Evolutionary conservation across 805 yeast species (phyloP).

Genomic region (Diddensiella santjacobensis): DNA sequence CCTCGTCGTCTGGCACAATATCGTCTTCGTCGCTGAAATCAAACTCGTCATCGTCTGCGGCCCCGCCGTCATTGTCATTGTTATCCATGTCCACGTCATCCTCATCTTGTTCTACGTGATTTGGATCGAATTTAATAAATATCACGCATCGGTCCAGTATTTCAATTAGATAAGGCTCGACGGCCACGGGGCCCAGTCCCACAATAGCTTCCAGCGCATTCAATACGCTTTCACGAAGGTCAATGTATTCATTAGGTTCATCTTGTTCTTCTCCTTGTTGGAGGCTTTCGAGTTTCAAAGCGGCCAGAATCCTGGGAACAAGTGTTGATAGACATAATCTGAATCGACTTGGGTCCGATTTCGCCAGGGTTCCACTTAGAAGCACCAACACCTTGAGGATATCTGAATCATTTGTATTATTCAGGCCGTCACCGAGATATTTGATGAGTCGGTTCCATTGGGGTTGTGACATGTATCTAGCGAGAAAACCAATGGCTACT

Average conservation of each 20-base stretch:
- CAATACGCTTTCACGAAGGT: constrained; percentile 49
- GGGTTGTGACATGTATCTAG: constrained; percentile 29
- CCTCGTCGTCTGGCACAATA: constrained; percentile 43
- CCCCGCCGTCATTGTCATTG: constrained; percentile 38
- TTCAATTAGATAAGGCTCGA: constrained; percentile 29
- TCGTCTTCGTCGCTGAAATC: constrained; percentile 31
- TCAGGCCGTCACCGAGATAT: constrained; percentile 18
- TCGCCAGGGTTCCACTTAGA: constrained; percentile 27
- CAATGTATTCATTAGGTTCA: constrained; percentile 36
- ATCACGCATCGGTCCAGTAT: constrained; percentile 31
- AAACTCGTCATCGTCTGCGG: constrained; percentile 47
- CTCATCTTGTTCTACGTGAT: constrained; percentile 29
- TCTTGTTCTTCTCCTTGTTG: constrained; percentile 40
- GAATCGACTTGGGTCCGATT: constrained; percentile 22
- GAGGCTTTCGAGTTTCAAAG: constrained; percentile 30
- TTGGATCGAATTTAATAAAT: constrained; percentile 47
- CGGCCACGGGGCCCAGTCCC: constrained; percentile 34
- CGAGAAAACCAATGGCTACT: constrained; percentile 44
- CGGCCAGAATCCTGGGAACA: constrained; percentile 19
- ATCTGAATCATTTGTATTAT: constrained; percentile 11
- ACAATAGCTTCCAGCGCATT: constrained; percentile 38
- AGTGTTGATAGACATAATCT: constrained; percentile 6
- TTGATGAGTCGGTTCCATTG: constrained; percentile 26
- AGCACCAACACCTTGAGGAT: constrained; percentile 10
- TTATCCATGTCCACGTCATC: constrained; percentile 33